Evolutionary conservation across 176 grass and related monocot genomes (phyloP), one percentile per base, ranked within the genome.

Genomic region (Ensete ventricosum): DNA sequence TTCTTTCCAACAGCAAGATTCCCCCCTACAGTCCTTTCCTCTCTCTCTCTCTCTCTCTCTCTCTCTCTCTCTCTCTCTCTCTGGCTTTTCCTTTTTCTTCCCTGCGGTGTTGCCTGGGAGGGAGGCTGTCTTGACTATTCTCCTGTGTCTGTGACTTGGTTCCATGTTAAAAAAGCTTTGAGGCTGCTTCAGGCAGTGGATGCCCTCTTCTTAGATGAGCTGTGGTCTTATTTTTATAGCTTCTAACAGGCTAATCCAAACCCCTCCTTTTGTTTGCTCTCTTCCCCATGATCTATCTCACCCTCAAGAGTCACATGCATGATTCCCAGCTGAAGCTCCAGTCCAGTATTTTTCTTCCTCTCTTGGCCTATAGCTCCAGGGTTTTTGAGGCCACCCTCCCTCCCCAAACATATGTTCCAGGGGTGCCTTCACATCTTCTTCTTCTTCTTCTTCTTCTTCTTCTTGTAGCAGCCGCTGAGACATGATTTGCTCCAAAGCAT

Each of bases 401-500:
- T 22, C 24, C 13, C 23, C 21, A 25, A 27, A 27, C 64, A 67
- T 29, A 67, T 67, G 64, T 67, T 16, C 13, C 25, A 1, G 26
- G 64, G 6, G 24, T 22, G 1, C 17, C 1, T 6, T 43, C 34
- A 43, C 34, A 43, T 43, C 34, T 4, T 34, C 29, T 34, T 34
- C 29, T 34, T 34, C 29, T 34, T 29, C 29, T 3, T 34, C 29
- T 3, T 34, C 29, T 34, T 43, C 34, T 43, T 43, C 34, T 43
- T 43, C 34, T 43, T 43, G 34, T 43, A 43, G 34, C 50, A 11
- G 69, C 50, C 43, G 24, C 19, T 55, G 53, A 43, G 53, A 74
- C 72, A 74, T 74, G 72, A 16, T 55, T 74, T 74, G 52, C 24
- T 55, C 72, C 53, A 74, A 22, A 26, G 51, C 50, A 74, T 22